Evolutionary conservation across 2,329 filamentous ascomycete genomes (phyloP).

Genomic region (Alternaria conjuncta): DNA sequence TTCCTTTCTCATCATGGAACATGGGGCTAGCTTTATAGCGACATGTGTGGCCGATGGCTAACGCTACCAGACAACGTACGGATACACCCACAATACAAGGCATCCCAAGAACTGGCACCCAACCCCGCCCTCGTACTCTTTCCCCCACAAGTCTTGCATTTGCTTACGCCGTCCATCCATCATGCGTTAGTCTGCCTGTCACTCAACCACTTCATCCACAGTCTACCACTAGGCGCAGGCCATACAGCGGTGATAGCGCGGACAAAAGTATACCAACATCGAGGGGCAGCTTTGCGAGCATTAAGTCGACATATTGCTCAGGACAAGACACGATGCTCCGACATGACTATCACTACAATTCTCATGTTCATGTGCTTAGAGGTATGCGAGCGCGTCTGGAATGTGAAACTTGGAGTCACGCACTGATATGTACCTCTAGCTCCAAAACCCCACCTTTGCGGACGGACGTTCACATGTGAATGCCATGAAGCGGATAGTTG

Average conservation of each 20-base stretch:
- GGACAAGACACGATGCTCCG: slow-evolving; percentile 31
- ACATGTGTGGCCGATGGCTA: neutral
- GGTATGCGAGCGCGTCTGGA: slow-evolving; percentile 13
- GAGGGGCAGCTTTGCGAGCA: slow-evolving; percentile 35
- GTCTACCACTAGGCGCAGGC: slow-evolving; percentile 18
- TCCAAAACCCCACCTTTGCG: slow-evolving; percentile 29
- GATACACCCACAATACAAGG: slow-evolving; percentile 28
- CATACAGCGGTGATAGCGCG: slow-evolving; percentile 11
- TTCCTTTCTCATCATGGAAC: neutral
- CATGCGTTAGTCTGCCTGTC: slow-evolving; percentile 37
- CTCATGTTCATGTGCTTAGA: slow-evolving; percentile 40
- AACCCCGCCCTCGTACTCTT: slow-evolving; percentile 38
- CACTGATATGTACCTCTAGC: slow-evolving; percentile 16
- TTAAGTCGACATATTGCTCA: slow-evolving; percentile 30
- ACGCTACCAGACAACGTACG: slow-evolving; percentile 31
- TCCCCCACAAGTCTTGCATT: slow-evolving; percentile 31
- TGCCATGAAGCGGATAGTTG: slow-evolving; percentile 34
- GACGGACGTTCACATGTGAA: slow-evolving; percentile 38
- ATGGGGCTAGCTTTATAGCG: neutral
- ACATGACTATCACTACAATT: slow-evolving; percentile 37
- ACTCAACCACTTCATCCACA: slow-evolving; percentile 33
- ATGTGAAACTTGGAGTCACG: neutral
- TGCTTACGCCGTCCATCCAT: slow-evolving; percentile 38
- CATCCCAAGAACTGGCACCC: slow-evolving; percentile 23
- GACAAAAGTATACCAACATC: slow-evolving; percentile 35